These are phyloP conservation scores for Acacia acuminata DNA, from an alignment of 306 rosid genomes.

Conservation along the genomic window DNA sequence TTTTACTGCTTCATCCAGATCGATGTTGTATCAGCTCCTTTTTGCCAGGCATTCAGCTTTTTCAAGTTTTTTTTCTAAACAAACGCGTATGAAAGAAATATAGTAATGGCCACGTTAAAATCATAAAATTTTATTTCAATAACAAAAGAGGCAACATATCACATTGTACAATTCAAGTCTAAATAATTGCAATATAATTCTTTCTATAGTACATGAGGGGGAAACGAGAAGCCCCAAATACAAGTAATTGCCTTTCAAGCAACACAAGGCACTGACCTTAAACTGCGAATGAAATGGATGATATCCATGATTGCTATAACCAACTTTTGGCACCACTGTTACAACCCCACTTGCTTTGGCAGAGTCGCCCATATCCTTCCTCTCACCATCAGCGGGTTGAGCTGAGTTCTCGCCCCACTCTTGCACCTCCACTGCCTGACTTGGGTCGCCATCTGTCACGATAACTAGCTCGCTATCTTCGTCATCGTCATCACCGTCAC, in stretches of 20 bases:
- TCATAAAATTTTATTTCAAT: slow-evolving; percentile 31
- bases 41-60: slow-evolving; percentile 30
- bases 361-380: slow-evolving; percentile 67
- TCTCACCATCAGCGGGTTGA: slow-evolving; percentile 63
- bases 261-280: slow-evolving; percentile 84
- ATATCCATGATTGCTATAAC: slow-evolving; percentile 79
- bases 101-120: slow-evolving; percentile 31
- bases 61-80: slow-evolving; percentile 3
- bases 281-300: slow-evolving; percentile 98
- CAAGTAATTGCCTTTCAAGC: slow-evolving; percentile 37
- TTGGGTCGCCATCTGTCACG: slow-evolving; percentile 67
- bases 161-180: slow-evolving; percentile 43
- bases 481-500: slow-evolving; percentile 48
- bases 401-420: slow-evolving; percentile 80
- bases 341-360: slow-evolving; percentile 49
- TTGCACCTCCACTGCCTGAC: slow-evolving; percentile 64
- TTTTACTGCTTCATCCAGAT: slow-evolving; percentile 1
- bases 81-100: slow-evolving; percentile 19
- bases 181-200: slow-evolving; percentile 38
- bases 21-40: neutral
- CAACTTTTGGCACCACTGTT: slow-evolving; percentile 55
- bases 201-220: slow-evolving; percentile 29
- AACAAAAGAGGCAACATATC: slow-evolving; percentile 28
- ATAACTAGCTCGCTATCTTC: slow-evolving; percentile 79
- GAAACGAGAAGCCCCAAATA: slow-evolving; percentile 45